Evolutionary conservation across 2,329 filamentous ascomycete species (phyloP).

Genomic region (Ciborinia camelliae): DNA sequence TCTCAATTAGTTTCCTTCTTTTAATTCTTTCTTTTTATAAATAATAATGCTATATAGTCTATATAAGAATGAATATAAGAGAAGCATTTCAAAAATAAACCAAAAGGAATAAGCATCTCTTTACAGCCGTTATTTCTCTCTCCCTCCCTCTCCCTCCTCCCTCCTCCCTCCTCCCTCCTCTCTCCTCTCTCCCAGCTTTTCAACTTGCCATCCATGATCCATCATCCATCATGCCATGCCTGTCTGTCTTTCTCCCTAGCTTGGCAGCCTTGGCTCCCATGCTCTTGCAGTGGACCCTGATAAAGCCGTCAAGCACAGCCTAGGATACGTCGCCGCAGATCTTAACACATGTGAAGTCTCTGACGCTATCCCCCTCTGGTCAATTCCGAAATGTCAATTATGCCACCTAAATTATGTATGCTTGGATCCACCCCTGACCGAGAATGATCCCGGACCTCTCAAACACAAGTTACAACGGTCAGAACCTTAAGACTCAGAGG

Average conservation of each 20-base stretch:
- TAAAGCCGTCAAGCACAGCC: slow-evolving; percentile 10
- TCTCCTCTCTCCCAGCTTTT: too few species aligned
- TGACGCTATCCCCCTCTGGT: slow-evolving; percentile 8
- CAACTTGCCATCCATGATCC: neutral
- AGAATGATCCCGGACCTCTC: slow-evolving; percentile 9
- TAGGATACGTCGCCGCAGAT: slow-evolving; percentile 18
- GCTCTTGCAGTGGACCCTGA: slow-evolving; percentile 11
- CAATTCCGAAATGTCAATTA: slow-evolving; percentile 12
- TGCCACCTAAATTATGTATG: slow-evolving; percentile 12
- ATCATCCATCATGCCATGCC: slow-evolving; percentile 5
- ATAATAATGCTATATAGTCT: too few species aligned
- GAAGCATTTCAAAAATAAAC: neutral
- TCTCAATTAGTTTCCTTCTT: neutral
- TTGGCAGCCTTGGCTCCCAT: slow-evolving; percentile 6
- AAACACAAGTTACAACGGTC: slow-evolving; percentile 6
- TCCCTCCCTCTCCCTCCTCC: too few species aligned
- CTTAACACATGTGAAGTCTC: slow-evolving; percentile 4
- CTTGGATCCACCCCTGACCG: slow-evolving; percentile 12
- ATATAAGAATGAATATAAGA: neutral
- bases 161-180: too few species aligned
- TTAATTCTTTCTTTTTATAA: neutral
- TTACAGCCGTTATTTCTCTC: too few species aligned
- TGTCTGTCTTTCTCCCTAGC: slow-evolving; percentile 6
- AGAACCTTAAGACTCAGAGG: neutral
- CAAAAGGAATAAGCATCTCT: neutral